phyloP scores from a whole-genome alignment of 1,284 basidiomycete species.

The Ustilago loliicola region DNA sequence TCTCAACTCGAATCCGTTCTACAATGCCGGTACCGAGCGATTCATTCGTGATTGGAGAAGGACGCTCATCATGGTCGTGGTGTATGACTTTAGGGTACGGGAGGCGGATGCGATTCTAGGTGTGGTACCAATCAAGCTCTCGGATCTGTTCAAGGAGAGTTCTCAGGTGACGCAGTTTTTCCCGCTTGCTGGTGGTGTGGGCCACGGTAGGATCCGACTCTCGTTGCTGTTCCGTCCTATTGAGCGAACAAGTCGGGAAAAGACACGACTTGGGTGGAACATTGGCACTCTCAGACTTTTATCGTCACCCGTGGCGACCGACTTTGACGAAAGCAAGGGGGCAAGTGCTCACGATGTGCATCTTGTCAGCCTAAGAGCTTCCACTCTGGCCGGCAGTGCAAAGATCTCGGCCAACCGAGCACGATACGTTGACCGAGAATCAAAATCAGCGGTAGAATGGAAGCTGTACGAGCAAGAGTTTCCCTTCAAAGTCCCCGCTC shows the following conservation, averaged over 20 bases:
- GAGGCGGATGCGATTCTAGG: conserved; percentile 56
- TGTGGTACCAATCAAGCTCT: conserved; percentile 56
- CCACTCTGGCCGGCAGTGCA: conserved; percentile 39
- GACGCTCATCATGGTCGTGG: conserved; percentile 72
- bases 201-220: conserved; percentile 43
- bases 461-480: conserved; percentile 26
- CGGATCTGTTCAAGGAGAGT: conserved; percentile 42
- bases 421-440: conserved; percentile 15
- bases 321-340: conserved; percentile 41
- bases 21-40: conserved; percentile 73
- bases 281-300: conserved; percentile 50
- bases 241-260: conserved; percentile 21
- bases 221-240: conserved; percentile 54
- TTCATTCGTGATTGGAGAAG: conserved; percentile 73
- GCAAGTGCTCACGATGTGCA: conserved; percentile 26
- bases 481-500: conserved; percentile 48
- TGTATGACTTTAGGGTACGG: conserved; percentile 68
- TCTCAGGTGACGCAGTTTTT: conserved; percentile 60
- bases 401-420: conserved; percentile 29
- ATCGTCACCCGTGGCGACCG: conserved; percentile 33
- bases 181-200: conserved; percentile 54
- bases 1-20: conserved; percentile 72
- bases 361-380: conserved; percentile 27
- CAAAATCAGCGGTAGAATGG: conserved; percentile 38
- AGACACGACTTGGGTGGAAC: conserved; percentile 48